A percentile compares a stretch with the other conserved stretches of the same genome.
Evolutionary conservation across 176 grass and related monocot species (phyloP).

Genomic region (Juncus effusus): DNA sequence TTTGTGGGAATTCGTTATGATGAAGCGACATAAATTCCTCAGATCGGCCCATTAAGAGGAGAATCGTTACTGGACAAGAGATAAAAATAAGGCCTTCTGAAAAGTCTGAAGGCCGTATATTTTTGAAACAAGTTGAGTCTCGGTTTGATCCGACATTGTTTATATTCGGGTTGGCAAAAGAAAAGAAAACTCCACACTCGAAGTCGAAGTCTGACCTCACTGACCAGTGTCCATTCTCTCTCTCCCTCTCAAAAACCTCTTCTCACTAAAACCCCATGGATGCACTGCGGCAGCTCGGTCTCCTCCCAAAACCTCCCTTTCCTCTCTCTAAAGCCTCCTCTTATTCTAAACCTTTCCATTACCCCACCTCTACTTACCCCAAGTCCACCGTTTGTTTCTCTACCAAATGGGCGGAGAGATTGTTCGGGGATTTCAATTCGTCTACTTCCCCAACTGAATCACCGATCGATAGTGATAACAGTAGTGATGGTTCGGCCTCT

Average conservation of each 20-base stretch:
- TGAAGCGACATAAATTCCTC: no score
- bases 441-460: conserved; percentile 36
- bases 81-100: no score
- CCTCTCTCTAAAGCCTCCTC: not conserved
- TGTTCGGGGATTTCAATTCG: conserved; percentile 81
- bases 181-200: no score
- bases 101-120: no score
- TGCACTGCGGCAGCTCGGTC: conserved; percentile 22
- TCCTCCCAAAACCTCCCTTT: conserved; percentile 16
- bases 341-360: not conserved
- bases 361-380: not conserved
- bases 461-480: conserved; percentile 20
- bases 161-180: no score
- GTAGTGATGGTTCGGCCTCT: conserved; percentile 10
- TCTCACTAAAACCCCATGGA: conserved; percentile 7
- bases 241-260: not conserved
- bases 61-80: no score
- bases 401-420: conserved; percentile 90
- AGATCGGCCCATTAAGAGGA: no score
- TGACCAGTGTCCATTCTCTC: no score
- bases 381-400: conserved; percentile 47
- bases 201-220: no score
- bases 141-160: no score
- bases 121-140: no score
- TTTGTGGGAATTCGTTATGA: no score